Percentiles rank a stretch among this genome's conserved stretches.
phyloP scores from a whole-genome alignment of 176 grass and related monocot genomes.

The Carex scoparia region DNA sequence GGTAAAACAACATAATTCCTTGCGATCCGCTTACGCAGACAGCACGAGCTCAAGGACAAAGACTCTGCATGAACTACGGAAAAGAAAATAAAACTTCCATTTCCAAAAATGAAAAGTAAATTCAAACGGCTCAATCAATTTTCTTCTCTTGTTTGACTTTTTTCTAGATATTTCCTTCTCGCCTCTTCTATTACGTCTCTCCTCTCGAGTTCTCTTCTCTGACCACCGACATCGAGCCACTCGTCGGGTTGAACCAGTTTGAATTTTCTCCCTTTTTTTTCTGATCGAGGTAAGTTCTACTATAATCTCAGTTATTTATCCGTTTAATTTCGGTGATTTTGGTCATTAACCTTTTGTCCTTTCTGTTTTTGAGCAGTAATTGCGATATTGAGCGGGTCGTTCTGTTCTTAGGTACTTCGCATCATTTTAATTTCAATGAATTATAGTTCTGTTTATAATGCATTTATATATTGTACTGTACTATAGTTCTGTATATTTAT shows the following conservation, averaged over 20 bases:
- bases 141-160: slow-evolving; percentile 3
- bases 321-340: slow-evolving; percentile 13
- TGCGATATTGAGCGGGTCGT: neutral
- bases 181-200: neutral
- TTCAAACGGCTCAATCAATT: neutral
- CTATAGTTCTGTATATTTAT: neutral
- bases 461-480: neutral
- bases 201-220: slow-evolving; percentile 23
- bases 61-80: neutral
- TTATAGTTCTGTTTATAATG: neutral
- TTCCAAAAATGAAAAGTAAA: neutral
- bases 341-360: slow-evolving; percentile 9
- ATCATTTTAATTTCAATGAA: neutral
- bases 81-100: neutral
- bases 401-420: neutral
- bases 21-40: neutral
- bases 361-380: neutral
- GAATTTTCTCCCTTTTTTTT: slow-evolving; percentile 19
- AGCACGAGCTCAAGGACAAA: neutral
- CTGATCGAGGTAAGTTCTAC: slow-evolving; percentile 29
- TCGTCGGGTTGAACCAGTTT: slow-evolving; percentile 39
- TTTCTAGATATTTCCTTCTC: slow-evolving; percentile 39
- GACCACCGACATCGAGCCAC: slow-evolving; percentile 15
- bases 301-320: slow-evolving; percentile 26
- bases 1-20: neutral